Conservation (phyloP, 179 eudicot species). For the Pouteria campechiana region DNA sequence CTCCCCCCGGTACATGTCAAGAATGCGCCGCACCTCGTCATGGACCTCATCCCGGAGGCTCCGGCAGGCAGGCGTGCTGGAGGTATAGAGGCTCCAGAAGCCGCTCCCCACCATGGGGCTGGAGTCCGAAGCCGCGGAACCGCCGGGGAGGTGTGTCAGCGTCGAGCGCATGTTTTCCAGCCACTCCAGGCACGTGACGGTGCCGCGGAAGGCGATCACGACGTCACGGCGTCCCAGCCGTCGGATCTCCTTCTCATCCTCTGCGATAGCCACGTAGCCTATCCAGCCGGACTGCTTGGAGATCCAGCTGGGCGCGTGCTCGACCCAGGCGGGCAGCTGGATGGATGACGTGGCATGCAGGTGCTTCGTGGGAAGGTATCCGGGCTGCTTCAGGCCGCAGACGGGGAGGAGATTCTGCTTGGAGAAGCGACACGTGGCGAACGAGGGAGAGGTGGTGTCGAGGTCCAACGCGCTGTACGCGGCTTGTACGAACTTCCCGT, state of each 20-base stretch:
- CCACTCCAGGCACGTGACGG: slow-evolving; percentile 94
- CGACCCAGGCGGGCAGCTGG: slow-evolving; percentile 65
- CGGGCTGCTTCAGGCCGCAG: slow-evolving; percentile 32
- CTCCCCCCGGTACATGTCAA: slow-evolving; percentile 48
- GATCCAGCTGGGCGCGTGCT: slow-evolving; percentile 32
- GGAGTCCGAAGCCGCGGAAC: neutral
- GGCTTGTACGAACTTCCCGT: slow-evolving; percentile 77
- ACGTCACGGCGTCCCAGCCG: slow-evolving; percentile 82
- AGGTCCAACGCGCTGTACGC: slow-evolving; percentile 57
- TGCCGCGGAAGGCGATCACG: slow-evolving; percentile 82
- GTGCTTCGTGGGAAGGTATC: slow-evolving; percentile 40
- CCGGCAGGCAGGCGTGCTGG: slow-evolving; percentile 26
- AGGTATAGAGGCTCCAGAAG: slow-evolving; percentile 63
- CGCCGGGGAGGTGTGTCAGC: slow-evolving; percentile 16
- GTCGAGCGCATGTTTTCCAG: slow-evolving; percentile 67
- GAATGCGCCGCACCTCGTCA: slow-evolving; percentile 37
- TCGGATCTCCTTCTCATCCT: slow-evolving; percentile 36
- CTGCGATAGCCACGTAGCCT: slow-evolving; percentile 75
- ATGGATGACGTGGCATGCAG: slow-evolving; percentile 77
- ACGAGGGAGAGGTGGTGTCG: slow-evolving; percentile 24
- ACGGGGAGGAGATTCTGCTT: slow-evolving; percentile 17
- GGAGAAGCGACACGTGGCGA: slow-evolving; percentile 34
- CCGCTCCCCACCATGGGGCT: slow-evolving; percentile 68
- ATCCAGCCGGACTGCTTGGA: slow-evolving; percentile 49
- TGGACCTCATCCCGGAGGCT: slow-evolving; percentile 56